Evolutionary conservation across 176 grass and related monocot genomes (phyloP).

Genomic region (Musa troglodytarum): DNA sequence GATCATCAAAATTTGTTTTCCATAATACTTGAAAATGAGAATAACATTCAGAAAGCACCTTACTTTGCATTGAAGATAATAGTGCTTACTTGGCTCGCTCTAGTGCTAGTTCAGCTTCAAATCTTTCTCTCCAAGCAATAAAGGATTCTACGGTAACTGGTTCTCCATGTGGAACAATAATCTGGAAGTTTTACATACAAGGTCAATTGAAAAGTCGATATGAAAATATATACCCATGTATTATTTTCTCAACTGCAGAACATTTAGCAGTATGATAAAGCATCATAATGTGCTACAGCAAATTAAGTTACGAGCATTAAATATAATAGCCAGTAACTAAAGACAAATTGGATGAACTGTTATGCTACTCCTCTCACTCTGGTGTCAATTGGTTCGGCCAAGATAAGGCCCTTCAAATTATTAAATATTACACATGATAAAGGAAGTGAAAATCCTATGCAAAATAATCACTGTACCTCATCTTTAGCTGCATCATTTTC

Average conservation of each 20-base stretch:
- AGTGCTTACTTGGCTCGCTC: constrained; percentile 85
- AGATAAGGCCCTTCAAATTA: too few relatives aligned
- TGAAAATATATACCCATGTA: not conserved
- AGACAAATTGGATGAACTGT: too few relatives aligned
- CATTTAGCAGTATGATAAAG: not conserved
- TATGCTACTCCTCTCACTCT: too few relatives aligned
- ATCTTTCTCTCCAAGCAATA: constrained; percentile 89
- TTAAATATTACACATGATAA: too few relatives aligned
- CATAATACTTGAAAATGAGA: not conserved
- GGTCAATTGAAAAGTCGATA: not conserved
- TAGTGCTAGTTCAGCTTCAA: constrained; percentile 92
- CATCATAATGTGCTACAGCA: not conserved
- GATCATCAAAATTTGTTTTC: not conserved
- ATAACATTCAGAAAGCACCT: not conserved
- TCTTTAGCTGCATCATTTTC: constrained; percentile 50
- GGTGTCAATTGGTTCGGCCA: too few relatives aligned
- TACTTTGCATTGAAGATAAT: not conserved
- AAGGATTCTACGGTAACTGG: constrained; percentile 88
- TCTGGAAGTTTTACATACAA: constrained; percentile 31
- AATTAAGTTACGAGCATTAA: not conserved
- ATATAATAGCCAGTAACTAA: not conserved
- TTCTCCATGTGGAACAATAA: constrained; percentile 95
- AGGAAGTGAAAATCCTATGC: not conserved
- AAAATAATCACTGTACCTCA: constrained; percentile 38
- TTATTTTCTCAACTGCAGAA: not conserved